Evolutionary conservation across 176 grass and related monocot genomes (phyloP), one percentile per base, ranked within the genome.

Genomic region (Cenchrus purpureus): DNA sequence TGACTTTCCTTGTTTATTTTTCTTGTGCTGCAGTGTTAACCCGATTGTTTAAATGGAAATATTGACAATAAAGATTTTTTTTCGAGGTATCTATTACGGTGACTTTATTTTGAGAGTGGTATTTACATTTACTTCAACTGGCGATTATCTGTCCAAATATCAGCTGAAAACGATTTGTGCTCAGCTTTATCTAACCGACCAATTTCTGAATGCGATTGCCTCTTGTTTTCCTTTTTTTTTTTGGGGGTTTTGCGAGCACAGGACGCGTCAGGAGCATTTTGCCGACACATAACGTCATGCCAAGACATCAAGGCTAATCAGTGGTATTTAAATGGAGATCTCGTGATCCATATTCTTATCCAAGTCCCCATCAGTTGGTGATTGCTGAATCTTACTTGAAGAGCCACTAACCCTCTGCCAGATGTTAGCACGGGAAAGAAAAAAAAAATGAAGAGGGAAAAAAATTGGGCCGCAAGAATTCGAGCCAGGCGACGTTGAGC

Each of bases 261-360:
- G n/a, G 25, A 60, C 8, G 22, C 20, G 58, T 10, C 14, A 80
- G 58, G 63, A 29, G 3, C 49, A 51, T 80, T 73, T 44, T 86
- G 68, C 76, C 55, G 77, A 86, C 84, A 79, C 25, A 50, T 43
- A 34, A 69, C 84, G 48, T 71, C 54, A 70, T 12, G 1, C 28
- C 4, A 8, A 71, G 22, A 42, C 13, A 73, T 52, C 62, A 12
- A 56, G 44, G 45, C 72, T 67, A 56, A 76, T 45, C 10, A 5
- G 11, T 37, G 11, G 0, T 34, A 50, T 14, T 73, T 10, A 51
- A 73, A 64, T 34, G 4, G 17, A 22, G 31, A 78, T 85, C 84
- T 61, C 16, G 43, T 78, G 28, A 71, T 71, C 75, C 64, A 68
- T 28, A 71, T 53, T 79, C 69, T 79, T 60, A 86, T 80, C 84